Base-by-base conservation (phyloP, 2,329 filamentous ascomycete species). In the Plenodomus biglobosus region DNA sequence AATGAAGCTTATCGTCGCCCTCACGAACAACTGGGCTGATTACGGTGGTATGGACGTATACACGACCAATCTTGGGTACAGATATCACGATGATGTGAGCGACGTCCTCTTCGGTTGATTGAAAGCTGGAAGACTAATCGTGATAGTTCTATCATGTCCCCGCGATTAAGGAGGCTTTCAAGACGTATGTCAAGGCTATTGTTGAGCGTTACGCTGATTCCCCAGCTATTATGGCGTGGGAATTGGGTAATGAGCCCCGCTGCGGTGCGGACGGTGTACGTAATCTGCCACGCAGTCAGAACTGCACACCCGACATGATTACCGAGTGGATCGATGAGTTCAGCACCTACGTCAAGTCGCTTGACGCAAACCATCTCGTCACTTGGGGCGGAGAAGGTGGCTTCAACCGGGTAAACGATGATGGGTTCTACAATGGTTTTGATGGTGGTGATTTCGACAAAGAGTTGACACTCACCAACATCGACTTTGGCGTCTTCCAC, bases 41-140 rank as follows among this genome's bases (percentile, higher is more conserved):
- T 83, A 82, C 42, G 80, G 80, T 16, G 80, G 80, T n/a, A 81
- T 82, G 78, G 80, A 82, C 27, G 76, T 82, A 0, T 83, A 82
- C 52, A 82, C 80, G 0, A 72, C 78, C n/a, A 81, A 83, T 48
- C 73, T 80, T 0, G 79, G 79, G 0, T 76, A 77, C 1, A 66
- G 68, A 19, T 81, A 79, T 38, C 79, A 81, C 48, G 77, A 80
- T 47, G 77, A 80, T 80, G 56, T 59, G 21, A 44, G 52, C 46
- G 19, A 18, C 24, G 18, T 10, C 18, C 42, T 17, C 5, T 15
- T 4, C 13, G n/a, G 8, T 16, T 3, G 2, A 13, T 8, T 24
- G 13, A 42, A 3, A n/a, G 8, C 6, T 20, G 11, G 32, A 8
- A 3, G 6, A 32, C 42, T 38, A 20, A 44, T 3, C 22, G 15